Base-by-base conservation (phyloP, 1,284 basidiomycete species). In the Austroboletus novae-zelandiae region DNA sequence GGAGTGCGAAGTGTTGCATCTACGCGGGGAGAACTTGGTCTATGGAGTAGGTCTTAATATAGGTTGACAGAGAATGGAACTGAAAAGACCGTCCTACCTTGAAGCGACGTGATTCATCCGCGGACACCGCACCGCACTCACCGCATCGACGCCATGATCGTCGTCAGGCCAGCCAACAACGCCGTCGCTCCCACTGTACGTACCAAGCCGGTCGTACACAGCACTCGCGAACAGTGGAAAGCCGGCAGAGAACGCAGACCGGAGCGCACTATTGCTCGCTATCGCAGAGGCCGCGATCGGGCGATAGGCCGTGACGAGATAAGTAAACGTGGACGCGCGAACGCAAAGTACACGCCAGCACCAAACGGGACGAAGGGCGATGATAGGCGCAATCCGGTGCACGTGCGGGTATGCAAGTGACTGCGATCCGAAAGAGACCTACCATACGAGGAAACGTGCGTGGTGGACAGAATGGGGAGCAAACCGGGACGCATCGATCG, bases 121-220 rank as follows among this genome's bases (percentile, higher is more conserved):
- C 31, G 10, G 14, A 32, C 4, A 9, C 31, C 1, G 15, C 9
- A 35, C 9, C 34, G 14, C 34, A 76, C 83, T 69, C 52, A 86
- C 72, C 90, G 91, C 29, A 91, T 66, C 0, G 91, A 91, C 0
- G 80, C 76, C 77, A 89, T 80, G 17, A 84, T 52, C 7, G 82
- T 76, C 45, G 83, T 77, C 25, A 93, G 63, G 6, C 89, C 86
- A 0, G 83, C 91, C 7, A 93, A 67, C n/a, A 93, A 71, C 11
- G 83, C 84, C 0, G 84, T 86, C 0, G 87, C 89, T 8, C 90
- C 89, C 0, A 87, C 84, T 86, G 86, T 5, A 92, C 86, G 86
- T 5, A 92, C 20, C 5, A 23, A 23, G 65, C 15, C 62, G 65
- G 17, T 66, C 45, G 54, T 83, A 86, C 81, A 86, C 83, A 11